phyloP scores from a whole-genome alignment of 1,284 basidiomycete species.

The Leccinum brunneo-olivaceum region DNA sequence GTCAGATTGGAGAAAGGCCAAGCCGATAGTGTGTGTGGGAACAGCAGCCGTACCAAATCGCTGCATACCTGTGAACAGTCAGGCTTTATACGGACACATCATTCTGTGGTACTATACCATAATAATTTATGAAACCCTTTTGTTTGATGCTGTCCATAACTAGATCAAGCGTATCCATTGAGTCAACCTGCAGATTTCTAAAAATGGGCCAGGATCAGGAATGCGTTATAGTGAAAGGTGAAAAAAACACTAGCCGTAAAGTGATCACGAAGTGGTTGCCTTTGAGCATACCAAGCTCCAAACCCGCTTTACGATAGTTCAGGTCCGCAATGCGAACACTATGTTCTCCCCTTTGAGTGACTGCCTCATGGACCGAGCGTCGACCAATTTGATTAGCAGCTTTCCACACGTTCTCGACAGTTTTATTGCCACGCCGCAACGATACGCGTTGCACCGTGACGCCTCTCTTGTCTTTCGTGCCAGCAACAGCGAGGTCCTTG shows the following conservation, averaged over 20 bases:
- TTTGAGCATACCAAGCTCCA: slow-evolving; percentile 92
- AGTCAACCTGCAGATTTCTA: slow-evolving; percentile 79
- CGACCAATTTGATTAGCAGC: slow-evolving; percentile 63
- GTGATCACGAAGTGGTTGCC: slow-evolving; percentile 96
- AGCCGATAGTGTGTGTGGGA: slow-evolving; percentile 90
- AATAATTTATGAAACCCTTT: slow-evolving; percentile 96
- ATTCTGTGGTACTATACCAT: slow-evolving; percentile 48
- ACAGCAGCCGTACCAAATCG: slow-evolving; percentile 96
- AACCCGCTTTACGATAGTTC: slow-evolving; percentile 70
- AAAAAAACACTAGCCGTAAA: slow-evolving; percentile 55
- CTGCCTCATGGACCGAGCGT: slow-evolving; percentile 50
- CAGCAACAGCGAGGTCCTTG: slow-evolving; percentile 85
- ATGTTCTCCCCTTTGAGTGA: slow-evolving; percentile 76
- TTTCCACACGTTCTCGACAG: slow-evolving; percentile 82
- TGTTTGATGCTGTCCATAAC: slow-evolving; percentile 78
- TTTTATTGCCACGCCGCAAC: slow-evolving; percentile 72
- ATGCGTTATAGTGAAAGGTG: not conserved
- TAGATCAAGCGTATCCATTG: slow-evolving; percentile 63
- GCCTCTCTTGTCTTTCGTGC: slow-evolving; percentile 97
- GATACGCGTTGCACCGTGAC: slow-evolving; percentile 93
- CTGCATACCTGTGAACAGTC: slow-evolving; percentile 75
- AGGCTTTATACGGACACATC: slow-evolving; percentile 5
- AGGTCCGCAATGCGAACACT: slow-evolving; percentile 89
- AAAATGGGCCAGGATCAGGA: slow-evolving; percentile 4
- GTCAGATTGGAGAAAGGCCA: slow-evolving; percentile 81